Evolutionary conservation across 495 filamentous ascomycete genomes (phyloP).

Genomic region (Aspergillus cavernicola): DNA sequence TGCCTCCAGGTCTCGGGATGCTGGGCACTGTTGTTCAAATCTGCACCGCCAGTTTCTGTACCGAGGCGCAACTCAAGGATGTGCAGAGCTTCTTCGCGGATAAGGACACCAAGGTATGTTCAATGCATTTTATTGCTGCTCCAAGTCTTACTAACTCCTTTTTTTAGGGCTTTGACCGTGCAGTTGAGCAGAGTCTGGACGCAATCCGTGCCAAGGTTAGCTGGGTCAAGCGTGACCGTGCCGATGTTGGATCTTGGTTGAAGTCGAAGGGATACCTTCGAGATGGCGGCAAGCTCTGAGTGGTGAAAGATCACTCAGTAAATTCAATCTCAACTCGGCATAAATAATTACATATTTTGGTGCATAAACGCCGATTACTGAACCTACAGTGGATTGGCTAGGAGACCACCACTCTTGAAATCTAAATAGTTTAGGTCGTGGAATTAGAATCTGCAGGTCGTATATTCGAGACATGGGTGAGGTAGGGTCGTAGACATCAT

Average conservation of each 20-base stretch:
- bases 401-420: not conserved
- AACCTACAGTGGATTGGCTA: not conserved
- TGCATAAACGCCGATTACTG: not conserved
- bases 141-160: not conserved
- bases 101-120: slow-evolving; percentile 69
- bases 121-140: not conserved
- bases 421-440: not conserved
- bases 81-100: slow-evolving; percentile 77
- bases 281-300: slow-evolving; percentile 35
- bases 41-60: slow-evolving; percentile 77
- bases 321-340: not conserved
- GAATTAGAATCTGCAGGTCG: not conserved
- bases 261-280: slow-evolving; percentile 52
- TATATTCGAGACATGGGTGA: too few species aligned
- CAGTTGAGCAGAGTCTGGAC: slow-evolving; percentile 59
- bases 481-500: too few species aligned
- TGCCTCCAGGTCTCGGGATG: slow-evolving; percentile 77
- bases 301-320: too few species aligned
- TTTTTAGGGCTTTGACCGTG: slow-evolving; percentile 53
- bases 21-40: slow-evolving; percentile 81
- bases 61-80: slow-evolving; percentile 65
- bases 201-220: slow-evolving; percentile 55
- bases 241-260: slow-evolving; percentile 60
- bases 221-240: slow-evolving; percentile 59
- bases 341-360: not conserved